Evolutionary conservation across 768 basidiomycete genomes (phyloP).

Genomic region (Phlebiopsis flavidoalba): DNA sequence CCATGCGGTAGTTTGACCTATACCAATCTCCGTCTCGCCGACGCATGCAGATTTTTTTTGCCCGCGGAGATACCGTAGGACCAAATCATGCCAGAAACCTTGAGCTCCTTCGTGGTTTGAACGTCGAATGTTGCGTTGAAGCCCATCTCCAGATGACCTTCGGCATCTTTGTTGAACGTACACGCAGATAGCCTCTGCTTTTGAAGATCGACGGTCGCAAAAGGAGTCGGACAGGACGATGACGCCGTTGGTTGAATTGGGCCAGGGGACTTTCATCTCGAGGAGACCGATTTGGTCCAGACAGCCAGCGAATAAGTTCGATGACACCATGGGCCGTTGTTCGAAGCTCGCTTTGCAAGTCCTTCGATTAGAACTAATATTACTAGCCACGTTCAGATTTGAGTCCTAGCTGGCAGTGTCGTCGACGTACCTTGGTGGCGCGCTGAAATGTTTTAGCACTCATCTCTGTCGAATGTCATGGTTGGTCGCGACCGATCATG

Average conservation of each 20-base stretch:
- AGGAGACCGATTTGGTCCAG: conserved; percentile 95
- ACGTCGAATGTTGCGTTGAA: conserved; percentile 99
- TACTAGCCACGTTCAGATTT: neutral
- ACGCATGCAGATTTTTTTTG: conserved; percentile 97
- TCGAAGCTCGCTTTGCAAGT: conserved; percentile 86
- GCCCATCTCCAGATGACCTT: conserved; percentile 92
- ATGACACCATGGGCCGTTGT: conserved; percentile 94
- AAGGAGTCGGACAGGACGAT: conserved; percentile 96
- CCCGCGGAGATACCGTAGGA: conserved; percentile 96
- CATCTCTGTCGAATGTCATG: conserved; percentile 98
- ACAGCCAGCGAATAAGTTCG: conserved; percentile 94
- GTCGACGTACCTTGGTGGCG: conserved; percentile 73
- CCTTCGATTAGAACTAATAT: conserved; percentile 89
- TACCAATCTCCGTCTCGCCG: conserved; percentile 98
- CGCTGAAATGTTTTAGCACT: conserved; percentile 95
- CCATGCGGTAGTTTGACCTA: conserved; percentile 98
- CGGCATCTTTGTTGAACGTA: conserved; percentile 91
- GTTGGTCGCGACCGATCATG: conserved; percentile 94
- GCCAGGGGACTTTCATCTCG: conserved; percentile 88
- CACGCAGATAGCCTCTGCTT: conserved; percentile 92
- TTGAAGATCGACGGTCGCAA: conserved; percentile 98
- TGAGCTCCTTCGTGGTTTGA: conserved; percentile 98
- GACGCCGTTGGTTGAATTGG: conserved; percentile 94
- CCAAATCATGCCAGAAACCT: conserved; percentile 89
- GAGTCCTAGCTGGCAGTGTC: neutral